Evolutionary conservation across 768 basidiomycete genomes (phyloP).

Genomic region (Mycena epipterygia): DNA sequence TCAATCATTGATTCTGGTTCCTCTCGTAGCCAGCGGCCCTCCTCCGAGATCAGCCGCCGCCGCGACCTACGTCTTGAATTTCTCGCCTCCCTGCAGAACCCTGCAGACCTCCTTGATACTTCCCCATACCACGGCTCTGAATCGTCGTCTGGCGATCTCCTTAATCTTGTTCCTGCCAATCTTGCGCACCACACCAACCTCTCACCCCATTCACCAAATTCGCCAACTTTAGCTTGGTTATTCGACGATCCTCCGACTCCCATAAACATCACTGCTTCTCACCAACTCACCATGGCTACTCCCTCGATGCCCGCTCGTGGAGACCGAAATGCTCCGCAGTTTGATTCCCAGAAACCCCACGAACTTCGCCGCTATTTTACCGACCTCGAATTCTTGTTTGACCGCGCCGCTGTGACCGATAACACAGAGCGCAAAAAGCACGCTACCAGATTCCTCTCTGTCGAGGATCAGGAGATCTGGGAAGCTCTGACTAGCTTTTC

Average conservation of each 20-base stretch:
- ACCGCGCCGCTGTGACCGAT: slow-evolving; percentile 8
- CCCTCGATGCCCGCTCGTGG: neutral
- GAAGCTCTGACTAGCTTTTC: slow-evolving; percentile 29
- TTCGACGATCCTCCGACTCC: slow-evolving; percentile 16
- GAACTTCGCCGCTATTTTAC: slow-evolving; percentile 37
- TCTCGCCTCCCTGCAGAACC: slow-evolving; percentile 7
- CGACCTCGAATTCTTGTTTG: slow-evolving; percentile 33
- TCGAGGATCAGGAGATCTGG: slow-evolving; percentile 36
- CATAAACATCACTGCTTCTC: neutral
- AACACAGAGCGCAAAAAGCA: slow-evolving; percentile 32
- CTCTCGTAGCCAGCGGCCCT: neutral
- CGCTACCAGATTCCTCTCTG: slow-evolving; percentile 23
- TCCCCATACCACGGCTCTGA: neutral
- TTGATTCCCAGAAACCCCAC: slow-evolving; percentile 32
- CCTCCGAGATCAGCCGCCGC: neutral
- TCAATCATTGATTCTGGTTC: neutral
- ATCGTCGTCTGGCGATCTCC: slow-evolving; percentile 1
- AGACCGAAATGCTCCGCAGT: slow-evolving; percentile 36
- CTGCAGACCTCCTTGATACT: neutral
- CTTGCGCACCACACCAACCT: slow-evolving; percentile 14
- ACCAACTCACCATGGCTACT: slow-evolving; percentile 30
- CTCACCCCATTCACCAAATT: neutral
- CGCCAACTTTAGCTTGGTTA: slow-evolving; percentile 6
- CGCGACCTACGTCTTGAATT: slow-evolving; percentile 8
- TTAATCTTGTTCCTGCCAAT: neutral